A percentile compares a stretch with the other conserved stretches of the same genome.
These are phyloP conservation scores for Zymoseptoria pseudotritici DNA, from an alignment of 2,329 filamentous ascomycete genomes.

Conservation along the genomic window DNA sequence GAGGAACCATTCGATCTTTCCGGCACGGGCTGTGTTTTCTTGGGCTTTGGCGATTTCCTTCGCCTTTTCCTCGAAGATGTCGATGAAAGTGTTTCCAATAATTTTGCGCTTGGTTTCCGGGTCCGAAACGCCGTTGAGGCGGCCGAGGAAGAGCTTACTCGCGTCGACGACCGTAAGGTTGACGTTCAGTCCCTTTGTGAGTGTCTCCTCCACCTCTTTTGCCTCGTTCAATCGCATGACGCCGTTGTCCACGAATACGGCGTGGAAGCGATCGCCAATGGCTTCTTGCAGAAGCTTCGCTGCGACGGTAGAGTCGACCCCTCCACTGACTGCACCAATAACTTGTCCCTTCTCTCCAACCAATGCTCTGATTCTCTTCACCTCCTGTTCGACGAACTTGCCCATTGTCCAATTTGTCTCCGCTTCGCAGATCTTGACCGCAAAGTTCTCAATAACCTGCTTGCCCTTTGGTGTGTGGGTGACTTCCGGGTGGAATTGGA, in stretches of 20 bases:
- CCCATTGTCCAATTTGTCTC: conserved; percentile 76
- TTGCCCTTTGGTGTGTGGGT: conserved; percentile 63
- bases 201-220: conserved; percentile 68
- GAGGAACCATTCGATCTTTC: conserved; percentile 76
- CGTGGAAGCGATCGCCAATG: conserved; percentile 78
- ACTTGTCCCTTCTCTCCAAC: conserved; percentile 80
- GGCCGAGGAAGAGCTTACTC: conserved; percentile 65
- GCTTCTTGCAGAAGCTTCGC: conserved; percentile 80
- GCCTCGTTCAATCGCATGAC: conserved; percentile 82
- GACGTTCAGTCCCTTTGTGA: conserved; percentile 74
- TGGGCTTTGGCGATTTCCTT: conserved; percentile 65
- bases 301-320: conserved; percentile 84
- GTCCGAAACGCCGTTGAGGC: conserved; percentile 64
- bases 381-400: conserved; percentile 74
- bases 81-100: conserved; percentile 74
- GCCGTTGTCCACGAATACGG: conserved; percentile 79
- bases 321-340: conserved; percentile 70
- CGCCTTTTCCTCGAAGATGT: conserved; percentile 76
- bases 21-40: conserved; percentile 57
- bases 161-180: conserved; percentile 85
- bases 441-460: conserved; percentile 73
- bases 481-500: conserved; percentile 89
- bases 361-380: conserved; percentile 68
- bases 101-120: conserved; percentile 89
- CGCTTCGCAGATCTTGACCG: conserved; percentile 71